Conservation (phyloP, 192 early-diverging fungal species). For the Coemansia sp. region DNA sequence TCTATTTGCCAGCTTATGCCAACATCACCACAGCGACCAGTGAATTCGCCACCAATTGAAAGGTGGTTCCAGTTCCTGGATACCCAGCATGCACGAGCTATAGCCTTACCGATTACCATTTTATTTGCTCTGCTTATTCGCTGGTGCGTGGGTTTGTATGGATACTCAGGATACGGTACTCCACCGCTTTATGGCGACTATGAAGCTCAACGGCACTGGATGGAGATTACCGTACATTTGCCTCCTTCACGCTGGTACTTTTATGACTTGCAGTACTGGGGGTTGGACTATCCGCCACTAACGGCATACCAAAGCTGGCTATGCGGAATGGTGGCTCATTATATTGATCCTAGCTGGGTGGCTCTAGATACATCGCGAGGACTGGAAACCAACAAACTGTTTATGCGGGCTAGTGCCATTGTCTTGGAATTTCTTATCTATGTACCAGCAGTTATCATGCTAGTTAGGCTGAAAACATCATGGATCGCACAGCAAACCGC, state of each 20-base stretch:
- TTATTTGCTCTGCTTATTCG: slow-evolving; percentile 62
- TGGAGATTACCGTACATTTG: slow-evolving; percentile 87
- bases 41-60: neutral
- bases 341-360: slow-evolving; percentile 81
- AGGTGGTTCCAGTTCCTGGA: slow-evolving; percentile 43
- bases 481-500: slow-evolving; percentile 41
- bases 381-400: slow-evolving; percentile 78
- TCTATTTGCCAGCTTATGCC: neutral
- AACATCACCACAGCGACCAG: slow-evolving; percentile 3
- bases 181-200: slow-evolving; percentile 94
- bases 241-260: slow-evolving; percentile 82
- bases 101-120: slow-evolving; percentile 35
- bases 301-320: slow-evolving; percentile 92
- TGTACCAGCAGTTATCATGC: slow-evolving; percentile 71
- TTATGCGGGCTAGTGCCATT: slow-evolving; percentile 84
- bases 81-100: slow-evolving; percentile 21
- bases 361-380: slow-evolving; percentile 84
- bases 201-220: slow-evolving; percentile 98
- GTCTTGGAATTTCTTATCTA: slow-evolving; percentile 73
- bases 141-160: slow-evolving; percentile 63
- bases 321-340: slow-evolving; percentile 70
- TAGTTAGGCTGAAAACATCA: slow-evolving; percentile 46
- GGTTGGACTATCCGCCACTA: slow-evolving; percentile 94
- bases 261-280: slow-evolving; percentile 88
- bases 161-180: slow-evolving; percentile 69